Base-by-base conservation (phyloP, 441 rosid genomes). In the Rhodomyrtus psidioides region DNA sequence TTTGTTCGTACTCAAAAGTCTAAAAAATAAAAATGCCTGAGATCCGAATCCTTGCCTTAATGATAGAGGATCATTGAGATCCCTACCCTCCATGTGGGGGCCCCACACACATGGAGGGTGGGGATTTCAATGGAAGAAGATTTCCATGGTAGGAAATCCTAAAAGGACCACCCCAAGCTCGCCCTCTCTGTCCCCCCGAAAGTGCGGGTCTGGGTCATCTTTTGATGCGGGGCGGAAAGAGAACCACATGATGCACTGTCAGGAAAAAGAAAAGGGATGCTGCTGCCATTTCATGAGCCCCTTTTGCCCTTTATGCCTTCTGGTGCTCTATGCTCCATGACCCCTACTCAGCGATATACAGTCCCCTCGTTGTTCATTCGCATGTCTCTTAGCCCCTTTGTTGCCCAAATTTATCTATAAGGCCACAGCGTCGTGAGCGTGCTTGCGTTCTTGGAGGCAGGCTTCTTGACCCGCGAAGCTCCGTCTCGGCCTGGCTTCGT, bases 301-400 rank as follows among this genome's bases (percentile, higher is more conserved):
- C 87, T 21, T 21, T 88, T 85, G 91, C 85, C 76, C 46, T 76
- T 88, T 74, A 9, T 84, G 89, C 89, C 89, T 90, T 91, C 59
- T 82, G 44, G 84, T 87, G 92, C 90, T 94, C 95, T 91, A 87
- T 94, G 95, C 98, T 42, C 44, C 44, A 42, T 42, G 44, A 3
- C 7, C 44, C 34, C 34, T 4, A 34, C 34, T 34, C 34, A 34
- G 34, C 34, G 34, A 5, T 42, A 42, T 42, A 42, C 44, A 42
- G 49, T 46, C 30, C 30, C 30, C 62, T n/a, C 17, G 8, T 30
- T 13, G 6, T 12, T 6, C 27, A 1, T 58, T 0, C 0, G 62
- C n/a, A 6, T 57, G 44, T 10, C 70, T 21, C 12, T 39, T 39
- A n/a, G 26, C 53, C 58, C 42, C 42, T 55, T 27, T 23, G 27